Evolutionary conservation across 202 grass and related monocot genomes (phyloP), one percentile per base, ranked within the genome.

Genomic region (Eragrostis tef): DNA sequence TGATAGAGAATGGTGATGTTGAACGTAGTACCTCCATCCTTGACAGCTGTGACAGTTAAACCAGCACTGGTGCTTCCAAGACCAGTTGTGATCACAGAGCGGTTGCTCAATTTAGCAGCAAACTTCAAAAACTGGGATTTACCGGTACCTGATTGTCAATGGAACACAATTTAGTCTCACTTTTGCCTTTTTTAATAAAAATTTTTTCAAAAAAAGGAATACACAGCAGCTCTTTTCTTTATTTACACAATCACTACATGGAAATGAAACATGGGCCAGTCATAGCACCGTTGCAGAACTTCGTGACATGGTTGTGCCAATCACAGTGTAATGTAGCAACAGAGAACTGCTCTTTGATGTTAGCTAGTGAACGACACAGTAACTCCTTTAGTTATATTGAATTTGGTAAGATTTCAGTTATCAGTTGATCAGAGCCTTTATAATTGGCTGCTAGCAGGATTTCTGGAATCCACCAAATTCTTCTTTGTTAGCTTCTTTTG

Each of bases 111-210:
- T 89, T 98, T 98, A 64, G 94, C 94, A 29, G 90, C 94, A 67
- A 94, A 98, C 79, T 94, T 98, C 82, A 98, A 80, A 89, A 98
- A 94, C 45, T 98, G 94, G 17, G 94, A 98, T 81, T 98, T 98
- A 50, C 92, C 94, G 11, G 92, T 98, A 78, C 94, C 94, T 98
- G 65, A 58, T 87, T 85, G 87, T 85, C 48, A 67, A 49, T 52
- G 59, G 26, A 84, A 74, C 21, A 22, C 22, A 36, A 48, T 76
- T 64, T 11, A 81, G 31, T 13, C 58, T 11, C 24, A 56, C 31
- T 51, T 66, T 9, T 65, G 6, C 0, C 26, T 43, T 78, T 39
- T 24, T 13, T 34, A 65, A 79, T 66, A 65, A 51, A 2, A 0
- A 31, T 50, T 78, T 34, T 9, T 1, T 15, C 12, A 6, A n/a